Evolutionary conservation across 1,284 basidiomycete species (phyloP), one percentile per base, ranked within the genome.

Genomic region (Cutaneotrichosporon sp.): DNA sequence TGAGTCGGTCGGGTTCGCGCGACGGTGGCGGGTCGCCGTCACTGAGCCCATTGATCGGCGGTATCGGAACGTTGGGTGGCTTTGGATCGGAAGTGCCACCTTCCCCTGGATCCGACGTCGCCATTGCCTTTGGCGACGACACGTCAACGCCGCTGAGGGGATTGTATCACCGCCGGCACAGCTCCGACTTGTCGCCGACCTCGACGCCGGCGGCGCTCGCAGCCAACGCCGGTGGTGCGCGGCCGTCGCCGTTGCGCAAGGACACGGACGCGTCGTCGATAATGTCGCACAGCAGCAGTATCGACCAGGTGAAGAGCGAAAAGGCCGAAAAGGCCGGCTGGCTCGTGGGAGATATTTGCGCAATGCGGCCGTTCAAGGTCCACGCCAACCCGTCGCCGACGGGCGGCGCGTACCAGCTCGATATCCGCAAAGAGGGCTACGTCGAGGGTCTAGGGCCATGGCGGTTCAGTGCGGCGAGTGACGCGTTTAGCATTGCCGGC

Each of bases 371-470:
- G 17, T 51, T 76, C 54, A 60, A 70, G 35, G 60, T 76, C 0
- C 68, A 70, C 48, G 72, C 70, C 17, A 73, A 72, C 54, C 68
- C 72, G 13, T 60, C 59, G 1, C 54, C 59, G 1, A 60, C 49
- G 1, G 65, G 63, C 7, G 68, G 66, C 14, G 64, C 68, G 9
- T 60, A 51, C 34, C 53, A 56, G 42, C 55, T 73, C 21, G 68
- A 73, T 20, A 26, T 73, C 13, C 50, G 66, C 14, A 73, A 72
- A 53, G 70, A 69, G 36, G 72, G 70, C 1, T 64, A 63, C 22
- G 68, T 72, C 9, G 66, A 71, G 33, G 70, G 71, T 2, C 54
- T 76, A 1, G 72, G 72, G 8, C 55, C 55, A 7, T 76, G 72
- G 72, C 58, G 65, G 13, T 65, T 73, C 54, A 59, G 49, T n/a